Percentiles rank a stretch among this genome's conserved stretches.
Evolutionary conservation across 768 basidiomycete species (phyloP).

Genomic region (Steccherinum ochraceum): DNA sequence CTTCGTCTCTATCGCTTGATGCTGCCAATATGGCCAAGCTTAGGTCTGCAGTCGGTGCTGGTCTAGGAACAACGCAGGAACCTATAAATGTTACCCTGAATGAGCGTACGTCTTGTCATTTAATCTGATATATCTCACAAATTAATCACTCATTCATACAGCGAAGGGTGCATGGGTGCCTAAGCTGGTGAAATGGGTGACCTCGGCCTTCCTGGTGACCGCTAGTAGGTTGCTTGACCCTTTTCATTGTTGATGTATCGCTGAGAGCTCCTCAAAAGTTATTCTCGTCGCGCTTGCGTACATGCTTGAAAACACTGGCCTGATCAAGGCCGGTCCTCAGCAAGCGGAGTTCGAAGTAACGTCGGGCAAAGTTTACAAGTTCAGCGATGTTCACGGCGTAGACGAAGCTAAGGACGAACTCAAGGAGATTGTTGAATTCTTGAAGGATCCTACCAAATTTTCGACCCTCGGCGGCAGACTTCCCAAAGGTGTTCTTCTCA

Average conservation of each 20-base stretch:
- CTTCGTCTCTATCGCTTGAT: neutral
- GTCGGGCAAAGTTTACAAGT: conserved; percentile 78
- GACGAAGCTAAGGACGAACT: conserved; percentile 98
- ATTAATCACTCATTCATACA: conserved; percentile 20
- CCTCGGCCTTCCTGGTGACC: conserved; percentile 45
- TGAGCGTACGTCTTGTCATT: conserved; percentile 52
- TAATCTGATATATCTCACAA: neutral
- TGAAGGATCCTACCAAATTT: conserved; percentile 90
- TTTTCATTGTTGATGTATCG: neutral
- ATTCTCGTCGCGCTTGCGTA: conserved; percentile 83
- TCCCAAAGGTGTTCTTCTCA: conserved; percentile 87
- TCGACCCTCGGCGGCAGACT: conserved; percentile 89
- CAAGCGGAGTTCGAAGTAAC: conserved; percentile 79
- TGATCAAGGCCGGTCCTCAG: conserved; percentile 82
- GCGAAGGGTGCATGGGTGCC: conserved; percentile 66
- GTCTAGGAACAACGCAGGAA: conserved; percentile 38
- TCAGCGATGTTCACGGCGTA: conserved; percentile 94
- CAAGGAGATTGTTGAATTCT: conserved; percentile 90
- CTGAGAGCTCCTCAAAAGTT: conserved; percentile 34
- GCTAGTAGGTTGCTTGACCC: conserved; percentile 49
- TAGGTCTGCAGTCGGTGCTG: conserved; percentile 34
- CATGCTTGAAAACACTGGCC: conserved; percentile 87
- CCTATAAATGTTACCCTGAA: conserved; percentile 80
- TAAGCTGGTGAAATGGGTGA: conserved; percentile 56
- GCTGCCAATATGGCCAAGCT: conserved; percentile 35